Percentiles rank a stretch among this genome's conserved stretches.
phyloP scores from a whole-genome alignment of 2,329 filamentous ascomycete genomes.

The Ceratocystis huliohia region DNA sequence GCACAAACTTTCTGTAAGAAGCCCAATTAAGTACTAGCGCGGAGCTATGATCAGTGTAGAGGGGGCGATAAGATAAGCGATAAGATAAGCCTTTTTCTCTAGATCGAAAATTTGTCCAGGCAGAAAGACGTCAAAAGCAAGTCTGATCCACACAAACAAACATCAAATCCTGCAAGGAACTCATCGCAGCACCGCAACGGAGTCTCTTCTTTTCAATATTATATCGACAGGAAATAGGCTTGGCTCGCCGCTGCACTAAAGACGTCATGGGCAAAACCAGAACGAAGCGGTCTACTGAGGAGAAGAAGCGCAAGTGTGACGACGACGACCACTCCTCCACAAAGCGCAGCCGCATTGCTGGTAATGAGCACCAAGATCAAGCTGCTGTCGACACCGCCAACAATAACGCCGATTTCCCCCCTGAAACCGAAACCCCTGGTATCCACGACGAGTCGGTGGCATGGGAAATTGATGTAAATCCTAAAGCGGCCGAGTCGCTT shows the following conservation, averaged over 20 bases:
- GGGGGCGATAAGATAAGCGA: slow-evolving; percentile 23
- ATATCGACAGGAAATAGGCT: not conserved
- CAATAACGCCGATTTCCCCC: slow-evolving; percentile 9
- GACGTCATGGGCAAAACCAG: slow-evolving; percentile 34
- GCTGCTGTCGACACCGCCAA: not conserved
- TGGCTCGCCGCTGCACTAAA: not conserved
- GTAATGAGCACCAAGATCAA: slow-evolving; percentile 21
- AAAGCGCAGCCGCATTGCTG: slow-evolving; percentile 24
- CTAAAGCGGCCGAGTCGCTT: not conserved
- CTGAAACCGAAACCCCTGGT: not conserved
- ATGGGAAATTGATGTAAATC: slow-evolving; percentile 19
- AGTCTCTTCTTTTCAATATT: not conserved
- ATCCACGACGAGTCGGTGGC: slow-evolving; percentile 10
- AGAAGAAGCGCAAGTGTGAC: slow-evolving; percentile 33
- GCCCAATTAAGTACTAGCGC: slow-evolving; percentile 7
- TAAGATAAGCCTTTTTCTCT: slow-evolving; percentile 21
- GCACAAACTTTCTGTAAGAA: slow-evolving; percentile 1
- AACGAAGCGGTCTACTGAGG: slow-evolving; percentile 32
- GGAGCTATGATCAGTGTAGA: not conserved
- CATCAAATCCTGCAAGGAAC: not conserved
- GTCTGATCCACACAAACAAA: not conserved
- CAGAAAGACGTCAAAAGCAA: not conserved
- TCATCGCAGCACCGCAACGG: not conserved
- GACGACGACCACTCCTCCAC: slow-evolving; percentile 22
- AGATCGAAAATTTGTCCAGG: slow-evolving; percentile 14